phyloP scores from a whole-genome alignment of 129 eudicot genomes.

The Artemisia argyi region DNA sequence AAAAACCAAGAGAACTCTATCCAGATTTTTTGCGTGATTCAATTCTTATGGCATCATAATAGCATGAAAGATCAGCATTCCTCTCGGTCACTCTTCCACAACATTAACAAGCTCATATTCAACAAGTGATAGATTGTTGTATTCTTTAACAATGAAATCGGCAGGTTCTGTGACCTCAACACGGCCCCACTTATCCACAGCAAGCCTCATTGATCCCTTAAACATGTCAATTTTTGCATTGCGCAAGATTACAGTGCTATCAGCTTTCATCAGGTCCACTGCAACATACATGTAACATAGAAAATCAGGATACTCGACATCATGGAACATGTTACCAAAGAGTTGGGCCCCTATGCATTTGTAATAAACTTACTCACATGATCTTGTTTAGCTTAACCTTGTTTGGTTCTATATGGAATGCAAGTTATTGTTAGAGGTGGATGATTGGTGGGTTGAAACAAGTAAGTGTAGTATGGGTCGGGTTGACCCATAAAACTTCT shows the following conservation, averaged over 20 bases:
- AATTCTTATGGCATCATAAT: constrained; percentile 31
- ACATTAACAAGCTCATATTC: constrained; percentile 74
- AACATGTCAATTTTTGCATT: constrained; percentile 81
- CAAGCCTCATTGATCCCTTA: constrained; percentile 81
- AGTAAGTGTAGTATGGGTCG: no score
- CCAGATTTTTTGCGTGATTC: constrained; percentile 34
- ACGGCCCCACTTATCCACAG: constrained; percentile 82
- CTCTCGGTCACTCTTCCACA: constrained; percentile 48
- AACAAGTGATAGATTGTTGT: constrained; percentile 61
- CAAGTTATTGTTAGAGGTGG: no score
- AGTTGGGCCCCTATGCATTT: not conserved
- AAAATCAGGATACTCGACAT: not conserved
- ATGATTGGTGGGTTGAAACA: no score
- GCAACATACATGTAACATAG: constrained; percentile 8
- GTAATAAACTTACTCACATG: not conserved
- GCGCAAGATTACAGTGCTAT: constrained; percentile 52
- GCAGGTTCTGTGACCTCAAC: constrained; percentile 67
- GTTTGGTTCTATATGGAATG: not conserved
- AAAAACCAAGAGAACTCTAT: constrained; percentile 24
- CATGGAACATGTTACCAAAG: not conserved
- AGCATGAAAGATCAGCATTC: constrained; percentile 19
- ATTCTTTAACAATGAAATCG: constrained; percentile 55
- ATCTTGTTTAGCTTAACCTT: not conserved
- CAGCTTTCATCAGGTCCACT: constrained; percentile 63
- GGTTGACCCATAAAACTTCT: no score